phyloP scores from a whole-genome alignment of 2,329 filamentous ascomycete genomes.

The Microdochium bolleyi region DNA sequence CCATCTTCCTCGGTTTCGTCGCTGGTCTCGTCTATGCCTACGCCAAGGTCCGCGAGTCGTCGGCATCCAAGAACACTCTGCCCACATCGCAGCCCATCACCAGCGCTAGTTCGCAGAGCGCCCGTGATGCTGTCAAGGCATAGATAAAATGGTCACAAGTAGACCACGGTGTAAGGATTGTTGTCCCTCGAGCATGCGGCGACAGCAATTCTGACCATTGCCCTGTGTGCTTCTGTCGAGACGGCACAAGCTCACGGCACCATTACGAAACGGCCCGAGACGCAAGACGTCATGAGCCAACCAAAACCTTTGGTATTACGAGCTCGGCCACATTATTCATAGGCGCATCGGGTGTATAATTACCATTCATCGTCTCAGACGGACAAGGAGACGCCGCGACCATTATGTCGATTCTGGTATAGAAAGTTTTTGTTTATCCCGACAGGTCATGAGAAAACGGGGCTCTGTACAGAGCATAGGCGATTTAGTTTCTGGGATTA shows the following conservation, averaged over 20 bases:
- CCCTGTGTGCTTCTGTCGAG: too few relatives aligned
- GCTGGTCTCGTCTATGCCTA: conserved; percentile 87
- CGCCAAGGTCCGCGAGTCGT: conserved; percentile 75
- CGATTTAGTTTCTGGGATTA: background rate
- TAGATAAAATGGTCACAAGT: conserved; percentile 19
- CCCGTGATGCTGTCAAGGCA: conserved; percentile 74
- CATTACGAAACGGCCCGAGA: background rate
- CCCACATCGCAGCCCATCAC: conserved; percentile 64
- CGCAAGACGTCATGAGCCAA: background rate
- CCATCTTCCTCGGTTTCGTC: conserved; percentile 85
- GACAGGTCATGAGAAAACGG: conserved; percentile 11
- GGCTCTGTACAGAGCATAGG: conserved; percentile 5
- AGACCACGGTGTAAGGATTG: too few relatives aligned
- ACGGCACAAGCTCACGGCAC: too few relatives aligned
- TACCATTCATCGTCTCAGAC: background rate
- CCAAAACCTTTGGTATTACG: background rate
- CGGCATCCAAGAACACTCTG: conserved; percentile 54
- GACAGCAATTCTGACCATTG: too few relatives aligned
- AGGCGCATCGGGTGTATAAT: conserved; percentile 1
- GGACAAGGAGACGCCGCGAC: background rate
- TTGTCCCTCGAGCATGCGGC: too few relatives aligned
- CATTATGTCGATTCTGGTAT: conserved; percentile 16
- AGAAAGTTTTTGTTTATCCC: conserved; percentile 15
- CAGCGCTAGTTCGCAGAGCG: conserved; percentile 88
- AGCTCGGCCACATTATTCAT: background rate